phyloP scores from a whole-genome alignment of 169 alveolate genomes.

The Eimeria praecox region DNA sequence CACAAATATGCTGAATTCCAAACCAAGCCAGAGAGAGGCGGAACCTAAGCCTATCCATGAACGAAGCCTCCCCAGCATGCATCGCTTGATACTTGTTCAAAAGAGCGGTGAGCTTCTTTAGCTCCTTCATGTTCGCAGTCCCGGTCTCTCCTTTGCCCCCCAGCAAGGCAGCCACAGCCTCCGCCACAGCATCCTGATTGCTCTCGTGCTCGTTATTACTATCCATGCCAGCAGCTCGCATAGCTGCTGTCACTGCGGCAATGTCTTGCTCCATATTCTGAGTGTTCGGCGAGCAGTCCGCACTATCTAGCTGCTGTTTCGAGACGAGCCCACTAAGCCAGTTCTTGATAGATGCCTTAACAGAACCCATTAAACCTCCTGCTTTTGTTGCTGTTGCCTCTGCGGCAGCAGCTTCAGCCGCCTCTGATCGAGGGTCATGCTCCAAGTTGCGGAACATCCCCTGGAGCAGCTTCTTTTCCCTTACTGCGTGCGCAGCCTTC shows the following conservation, averaged over 20 bases:
- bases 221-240: constrained; percentile 31
- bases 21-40: constrained; percentile 34
- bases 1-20: constrained; percentile 41
- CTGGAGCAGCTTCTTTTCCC: constrained; percentile 67
- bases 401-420: constrained; percentile 19
- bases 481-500: constrained; percentile 52
- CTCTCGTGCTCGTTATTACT: neutral
- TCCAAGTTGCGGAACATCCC: constrained; percentile 68
- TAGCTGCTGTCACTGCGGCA: constrained; percentile 28
- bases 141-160: neutral
- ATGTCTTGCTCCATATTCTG: neutral
- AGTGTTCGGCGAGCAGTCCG: neutral
- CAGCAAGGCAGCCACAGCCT: constrained; percentile 34
- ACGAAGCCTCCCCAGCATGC: constrained; percentile 14
- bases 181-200: constrained; percentile 23
- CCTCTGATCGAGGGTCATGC: constrained; percentile 73
- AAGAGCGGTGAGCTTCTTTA: neutral
- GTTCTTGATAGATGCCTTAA: neutral
- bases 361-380: neutral
- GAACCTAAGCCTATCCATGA: constrained; percentile 40
- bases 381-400: neutral
- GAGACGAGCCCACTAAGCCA: neutral
- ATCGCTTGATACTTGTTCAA: constrained; percentile 11
- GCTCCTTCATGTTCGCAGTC: constrained; percentile 10
- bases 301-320: neutral